phyloP scores from a whole-genome alignment of 2,329 filamentous ascomycete species.

The Talaromyces sp. region DNA sequence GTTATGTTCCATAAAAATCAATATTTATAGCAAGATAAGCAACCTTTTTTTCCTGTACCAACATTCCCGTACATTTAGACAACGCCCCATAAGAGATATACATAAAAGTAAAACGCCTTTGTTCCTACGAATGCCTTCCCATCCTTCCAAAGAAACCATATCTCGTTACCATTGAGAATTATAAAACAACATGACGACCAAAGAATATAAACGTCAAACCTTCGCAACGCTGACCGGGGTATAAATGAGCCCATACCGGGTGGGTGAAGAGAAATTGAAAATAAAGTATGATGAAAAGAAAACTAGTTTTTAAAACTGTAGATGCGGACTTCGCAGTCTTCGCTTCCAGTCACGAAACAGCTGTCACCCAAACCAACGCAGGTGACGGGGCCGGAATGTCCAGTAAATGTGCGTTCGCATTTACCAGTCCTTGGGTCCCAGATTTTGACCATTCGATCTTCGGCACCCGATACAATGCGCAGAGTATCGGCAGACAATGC shows the following conservation, averaged over 20 bases:
- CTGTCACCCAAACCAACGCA: constrained; percentile 89
- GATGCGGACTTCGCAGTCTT: constrained; percentile 86
- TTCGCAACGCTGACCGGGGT: constrained; percentile 3
- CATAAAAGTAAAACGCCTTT: neutral
- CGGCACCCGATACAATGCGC: constrained; percentile 80
- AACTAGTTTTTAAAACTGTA: constrained; percentile 62
- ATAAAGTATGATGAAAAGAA: neutral
- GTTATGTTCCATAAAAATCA: neutral
- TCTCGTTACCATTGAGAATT: neutral
- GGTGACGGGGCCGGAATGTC: constrained; percentile 85
- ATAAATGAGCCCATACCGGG: neutral
- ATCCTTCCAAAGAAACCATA: neutral
- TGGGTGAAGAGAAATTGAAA: neutral
- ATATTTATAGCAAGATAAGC: neutral
- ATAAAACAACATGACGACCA: neutral
- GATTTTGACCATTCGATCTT: constrained; percentile 92
- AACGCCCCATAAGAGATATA: neutral
- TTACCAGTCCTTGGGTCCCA: constrained; percentile 92
- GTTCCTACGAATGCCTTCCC: neutral
- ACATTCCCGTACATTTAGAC: neutral
- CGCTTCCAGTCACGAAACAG: constrained; percentile 83
- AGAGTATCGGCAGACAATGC: constrained; percentile 83
- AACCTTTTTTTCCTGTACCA: neutral
- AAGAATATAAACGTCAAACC: neutral
- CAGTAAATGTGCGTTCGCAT: constrained; percentile 88